Base-by-base conservation (phyloP, 2,329 filamentous ascomycete species). In the Microdochium nivale region DNA sequence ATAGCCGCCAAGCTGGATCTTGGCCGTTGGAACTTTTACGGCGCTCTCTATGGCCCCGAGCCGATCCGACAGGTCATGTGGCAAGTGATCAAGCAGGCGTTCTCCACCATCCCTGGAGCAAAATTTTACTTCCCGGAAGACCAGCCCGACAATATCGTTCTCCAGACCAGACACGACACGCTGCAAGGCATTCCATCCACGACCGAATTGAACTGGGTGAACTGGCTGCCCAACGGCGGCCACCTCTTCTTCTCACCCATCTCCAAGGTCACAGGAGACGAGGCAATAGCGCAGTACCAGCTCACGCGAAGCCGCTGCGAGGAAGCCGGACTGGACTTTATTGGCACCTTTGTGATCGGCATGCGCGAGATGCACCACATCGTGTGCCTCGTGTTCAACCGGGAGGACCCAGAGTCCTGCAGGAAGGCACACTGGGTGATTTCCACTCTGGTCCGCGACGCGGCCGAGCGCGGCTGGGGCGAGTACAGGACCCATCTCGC, bases 1-100 rank as follows among this genome's bases (percentile, higher is more conserved):
- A 70, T 73, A 7, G 67, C 67, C 2, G 61, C 65, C 48, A 66
- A 70, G 52, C 65, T 73, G 19, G 52, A 57, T 32, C 60, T 74
- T 2, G 71, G 70, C 14, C 63, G 70, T 1, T 76, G 73, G 73
- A 71, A 72, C 56, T 75, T 75, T 54, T 75, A 76, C 52, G 72
- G 72, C 8, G 69, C 70, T 2, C 62, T 67, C 2, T 68, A 70
- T 52, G 61, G 63, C 2, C 59, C 61, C 1, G 55, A 59, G 1
- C 50, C 57, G 1, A 56, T 63, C 19, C 62, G 65, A 16, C 51
- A 64, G 4, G 60, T 57, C 1, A 53, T 62, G 46, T 62, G 59
- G 51, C 48, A 55, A 1, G 60, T 65, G 25, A 65, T 72, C 55
- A 68, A 67, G 52, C 48, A 62, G 19, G 59, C 64, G 30, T 70